phyloP scores from a whole-genome alignment of 345 rosid genomes.

The Camelina neglecta region DNA sequence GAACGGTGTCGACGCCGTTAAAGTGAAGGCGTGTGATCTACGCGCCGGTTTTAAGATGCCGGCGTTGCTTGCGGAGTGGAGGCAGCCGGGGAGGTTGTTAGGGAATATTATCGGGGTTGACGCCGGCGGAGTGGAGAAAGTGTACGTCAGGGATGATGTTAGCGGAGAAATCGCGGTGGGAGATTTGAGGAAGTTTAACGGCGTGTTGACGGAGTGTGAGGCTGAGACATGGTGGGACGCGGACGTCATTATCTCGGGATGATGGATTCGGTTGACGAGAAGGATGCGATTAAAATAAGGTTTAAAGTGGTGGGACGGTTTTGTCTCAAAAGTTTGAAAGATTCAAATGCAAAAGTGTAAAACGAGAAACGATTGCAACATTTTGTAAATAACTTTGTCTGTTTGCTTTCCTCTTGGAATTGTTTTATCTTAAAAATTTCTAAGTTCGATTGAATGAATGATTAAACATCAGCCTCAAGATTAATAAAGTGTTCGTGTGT shows the following conservation, averaged over 20 bases:
- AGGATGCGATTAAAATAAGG: background rate
- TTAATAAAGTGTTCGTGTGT: background rate
- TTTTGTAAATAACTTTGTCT: slow-evolving; percentile 29
- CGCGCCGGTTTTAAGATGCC: slow-evolving; percentile 60
- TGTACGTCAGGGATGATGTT: slow-evolving; percentile 58
- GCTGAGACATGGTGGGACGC: slow-evolving; percentile 75
- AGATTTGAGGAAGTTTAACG: slow-evolving; percentile 66
- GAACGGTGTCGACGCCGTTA: slow-evolving; percentile 40
- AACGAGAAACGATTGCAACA: background rate
- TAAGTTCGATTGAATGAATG: background rate
- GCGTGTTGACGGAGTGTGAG: slow-evolving; percentile 62
- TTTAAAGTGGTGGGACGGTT: slow-evolving; percentile 18
- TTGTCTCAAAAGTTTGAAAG: slow-evolving; percentile 15
- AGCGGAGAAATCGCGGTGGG: slow-evolving; percentile 59
- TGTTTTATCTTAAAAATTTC: background rate
- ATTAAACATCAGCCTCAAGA: background rate
- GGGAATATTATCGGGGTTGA: slow-evolving; percentile 52
- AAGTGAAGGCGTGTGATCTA: slow-evolving; percentile 65
- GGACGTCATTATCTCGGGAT: slow-evolving; percentile 53
- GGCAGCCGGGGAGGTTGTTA: slow-evolving; percentile 44
- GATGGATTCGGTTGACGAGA: slow-evolving; percentile 32
- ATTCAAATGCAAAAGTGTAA: slow-evolving; percentile 18
- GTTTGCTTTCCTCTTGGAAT: background rate
- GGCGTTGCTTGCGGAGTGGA: slow-evolving; percentile 71
- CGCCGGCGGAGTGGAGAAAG: slow-evolving; percentile 51